These are phyloP conservation scores for Perkinsus olseni DNA, from an alignment of 169 alveolate species.

Conservation along the genomic window DNA sequence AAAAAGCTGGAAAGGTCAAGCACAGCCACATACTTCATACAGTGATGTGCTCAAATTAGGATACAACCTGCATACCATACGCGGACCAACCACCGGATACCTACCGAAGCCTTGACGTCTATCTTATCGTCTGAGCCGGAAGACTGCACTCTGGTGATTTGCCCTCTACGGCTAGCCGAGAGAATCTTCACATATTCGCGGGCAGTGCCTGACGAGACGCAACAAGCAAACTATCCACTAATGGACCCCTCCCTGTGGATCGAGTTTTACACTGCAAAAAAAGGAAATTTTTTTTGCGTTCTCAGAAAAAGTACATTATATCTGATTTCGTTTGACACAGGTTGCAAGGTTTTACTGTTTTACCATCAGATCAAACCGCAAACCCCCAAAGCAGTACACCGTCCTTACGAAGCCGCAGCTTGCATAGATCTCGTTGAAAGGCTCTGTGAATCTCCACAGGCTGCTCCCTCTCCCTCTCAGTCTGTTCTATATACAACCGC, in stretches of 20 bases:
- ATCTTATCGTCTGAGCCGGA: neutral
- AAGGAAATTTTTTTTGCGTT: too few species aligned
- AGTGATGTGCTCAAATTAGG: too few species aligned
- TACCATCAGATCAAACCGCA: neutral
- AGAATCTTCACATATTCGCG: neutral
- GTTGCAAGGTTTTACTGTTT: too few species aligned
- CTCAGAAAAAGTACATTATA: too few species aligned
- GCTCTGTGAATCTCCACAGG: constrained; percentile 48
- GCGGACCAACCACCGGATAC: neutral
- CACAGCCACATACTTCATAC: too few species aligned
- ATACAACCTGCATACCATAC: neutral
- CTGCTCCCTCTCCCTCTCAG: constrained; percentile 53
- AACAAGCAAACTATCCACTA: neutral
- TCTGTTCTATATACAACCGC: constrained; percentile 49
- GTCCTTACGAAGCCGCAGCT: constrained; percentile 24
- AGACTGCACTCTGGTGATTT: neutral
- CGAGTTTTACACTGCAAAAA: neutral
- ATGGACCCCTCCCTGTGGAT: neutral
- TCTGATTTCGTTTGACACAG: too few species aligned
- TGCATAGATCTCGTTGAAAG: constrained; percentile 52
- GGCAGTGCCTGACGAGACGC: neutral
- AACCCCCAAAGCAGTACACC: neutral
- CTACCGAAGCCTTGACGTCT: neutral
- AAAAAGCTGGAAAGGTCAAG: too few species aligned
- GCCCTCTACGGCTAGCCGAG: neutral